Evolutionary conservation across 1,139 yeast genomes (phyloP), one percentile per base, ranked within the genome.

Genomic region (Lodderomyces theae): DNA sequence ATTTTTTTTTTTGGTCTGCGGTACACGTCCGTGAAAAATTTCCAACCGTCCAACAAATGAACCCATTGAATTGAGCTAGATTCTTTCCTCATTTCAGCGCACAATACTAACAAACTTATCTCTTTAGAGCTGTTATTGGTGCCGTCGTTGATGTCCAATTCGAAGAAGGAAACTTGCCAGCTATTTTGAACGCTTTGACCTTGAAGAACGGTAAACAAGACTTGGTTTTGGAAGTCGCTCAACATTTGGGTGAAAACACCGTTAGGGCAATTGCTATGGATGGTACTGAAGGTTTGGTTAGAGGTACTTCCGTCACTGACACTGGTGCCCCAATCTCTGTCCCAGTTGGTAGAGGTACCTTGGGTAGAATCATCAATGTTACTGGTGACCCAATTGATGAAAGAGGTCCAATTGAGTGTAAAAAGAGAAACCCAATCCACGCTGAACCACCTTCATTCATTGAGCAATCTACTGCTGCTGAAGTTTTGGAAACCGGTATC

Each of bases 211-310:
- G 77, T 63, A 86, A 82, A 59, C 72, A 75, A 60, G 74, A 74
- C 61, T 83, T 92, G 66, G 92, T 92, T 54, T 84, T 92, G 63
- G 98, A 92, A 79, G 98, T 92, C 61, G 94, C 98, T 64, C 98
- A 92, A 79, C 98, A 92, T 75, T 82, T 92, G 75, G 98, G 98
- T 80, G 98, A 92, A 80, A 89, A 89, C 87, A 86, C 97, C 62
- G 97, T 92, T 71, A 90, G 98, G 83, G 86, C 98, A 67, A 92
- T 92, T 86, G 97, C 98, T 69, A 92, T 92, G 98, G 98, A 92
- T 75, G 98, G 97, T 86, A 92, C 98, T 61, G 97, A 92, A 74
- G 98, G 98, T 88, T 85, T 92, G 66, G 96, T 89, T 63, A 92
- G 98, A 83, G 98, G 98, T 72, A 85, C 87, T 64, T 50, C 77